Evolutionary conservation across 2,329 filamentous ascomycete genomes (phyloP).

Genomic region (Pyrenochaeta sp.): DNA sequence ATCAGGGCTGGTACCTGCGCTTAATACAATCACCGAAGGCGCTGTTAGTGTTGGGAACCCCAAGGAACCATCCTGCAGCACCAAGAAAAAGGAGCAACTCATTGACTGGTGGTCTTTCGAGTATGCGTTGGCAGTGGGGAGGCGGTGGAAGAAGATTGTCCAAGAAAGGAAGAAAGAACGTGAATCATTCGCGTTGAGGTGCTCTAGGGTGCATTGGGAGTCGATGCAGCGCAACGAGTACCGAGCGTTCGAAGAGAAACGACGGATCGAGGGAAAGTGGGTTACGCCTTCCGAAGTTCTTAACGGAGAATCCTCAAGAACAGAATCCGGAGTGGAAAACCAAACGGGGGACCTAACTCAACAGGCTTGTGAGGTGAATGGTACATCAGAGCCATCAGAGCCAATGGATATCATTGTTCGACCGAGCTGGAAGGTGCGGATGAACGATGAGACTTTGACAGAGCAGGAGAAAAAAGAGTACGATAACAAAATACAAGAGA

Average conservation of each 20-base stretch:
- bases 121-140: neutral
- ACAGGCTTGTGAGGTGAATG: neutral
- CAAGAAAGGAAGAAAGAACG: neutral
- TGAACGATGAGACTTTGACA: neutral
- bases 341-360: neutral
- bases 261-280: neutral
- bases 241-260: neutral
- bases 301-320: neutral
- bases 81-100: neutral
- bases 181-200: neutral
- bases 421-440: conserved; percentile 1
- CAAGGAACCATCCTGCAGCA: neutral
- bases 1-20: neutral
- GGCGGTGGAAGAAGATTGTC: conserved; percentile 3
- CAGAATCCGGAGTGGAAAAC: neutral
- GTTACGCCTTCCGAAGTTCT: neutral
- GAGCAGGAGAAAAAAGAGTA: neutral
- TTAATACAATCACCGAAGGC: neutral
- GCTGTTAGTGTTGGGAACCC: neutral
- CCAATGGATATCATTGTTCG: neutral
- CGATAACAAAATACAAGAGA: neutral
- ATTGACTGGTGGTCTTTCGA: conserved; percentile 10
- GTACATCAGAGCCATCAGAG: neutral
- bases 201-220: neutral
- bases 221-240: neutral